Base-by-base conservation (phyloP, 2,329 filamentous ascomycete genomes). In the Clarireedia sp. region DNA sequence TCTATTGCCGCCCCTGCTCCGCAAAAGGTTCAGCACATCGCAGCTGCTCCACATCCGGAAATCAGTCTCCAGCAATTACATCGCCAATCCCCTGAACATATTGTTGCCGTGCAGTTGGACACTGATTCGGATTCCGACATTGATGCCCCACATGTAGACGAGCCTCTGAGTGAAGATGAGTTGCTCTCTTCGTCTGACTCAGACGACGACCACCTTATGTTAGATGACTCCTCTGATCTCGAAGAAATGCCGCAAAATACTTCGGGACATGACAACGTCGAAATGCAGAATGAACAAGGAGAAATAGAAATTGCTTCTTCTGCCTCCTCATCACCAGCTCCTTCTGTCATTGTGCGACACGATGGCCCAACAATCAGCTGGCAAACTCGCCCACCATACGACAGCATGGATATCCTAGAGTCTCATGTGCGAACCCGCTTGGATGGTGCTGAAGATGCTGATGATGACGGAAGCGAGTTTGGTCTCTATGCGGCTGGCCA, bases 401-500 rank as follows among this genome's bases (percentile, higher is more conserved):
- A 48, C 2, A 40, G 48, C 29, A 24, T 7, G 23, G 17, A 41
- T 14, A 54, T 54, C 14, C 51, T 44, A 12, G 51, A 54, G 40
- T 54, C 51, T n/a, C 51, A 54, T 33, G 24, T 54, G 19, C 26
- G 46, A 12, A 55, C 52, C 19, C 38, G 40, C 12, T 21, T 43
- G 17, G 21, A 38, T 14, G 47, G 44, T 24, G 23, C 24, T 36
- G 43, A 57, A 21, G 51, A 53, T 46, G 37, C 47, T 33, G 17
- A 48, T 33, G 41, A 52, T 36, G 55, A 52, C 6, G 56, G 37
- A 44, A 66, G 62, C 38, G 62, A 66, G 17, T 48, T 63, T 38
- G 59, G 62, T 12, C 62, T 66, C 17, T 62, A 60, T 2, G 63
- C 65, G 29, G 63, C 61, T 38, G 63, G 57, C 2, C 57, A 50